These are phyloP conservation scores for Chimonanthus praecox DNA, from an alignment of 164 flowering plant species.

Conservation along the genomic window DNA sequence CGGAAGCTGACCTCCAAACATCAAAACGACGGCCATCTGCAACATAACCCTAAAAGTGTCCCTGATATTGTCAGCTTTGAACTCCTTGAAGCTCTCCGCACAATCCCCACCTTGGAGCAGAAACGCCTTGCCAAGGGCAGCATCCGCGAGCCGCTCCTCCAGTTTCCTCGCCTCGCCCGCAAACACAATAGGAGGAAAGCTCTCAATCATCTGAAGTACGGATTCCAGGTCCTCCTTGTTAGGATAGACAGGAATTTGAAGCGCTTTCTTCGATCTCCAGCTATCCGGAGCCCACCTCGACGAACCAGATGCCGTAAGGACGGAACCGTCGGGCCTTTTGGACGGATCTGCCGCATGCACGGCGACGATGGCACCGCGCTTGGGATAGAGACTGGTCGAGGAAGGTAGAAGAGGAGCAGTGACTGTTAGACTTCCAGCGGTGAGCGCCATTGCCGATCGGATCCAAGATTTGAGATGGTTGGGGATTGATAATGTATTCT, in stretches of 20 bases:
- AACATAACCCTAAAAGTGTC: slow-evolving; percentile 43
- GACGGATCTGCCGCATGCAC: slow-evolving; percentile 9
- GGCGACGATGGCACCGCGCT: not conserved
- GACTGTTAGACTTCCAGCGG: slow-evolving; percentile 11
- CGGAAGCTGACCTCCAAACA: slow-evolving; percentile 48
- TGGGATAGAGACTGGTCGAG: not conserved
- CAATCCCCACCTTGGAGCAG: slow-evolving; percentile 50
- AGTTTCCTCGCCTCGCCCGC: slow-evolving; percentile 50
- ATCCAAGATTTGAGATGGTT: not conserved
- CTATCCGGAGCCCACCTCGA: slow-evolving; percentile 24
- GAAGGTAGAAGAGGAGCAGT: slow-evolving; percentile 6
- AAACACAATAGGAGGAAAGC: slow-evolving; percentile 43
- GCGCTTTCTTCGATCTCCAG: slow-evolving; percentile 24
- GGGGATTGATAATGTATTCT: not conserved
- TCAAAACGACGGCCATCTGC: slow-evolving; percentile 46
- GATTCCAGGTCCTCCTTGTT: slow-evolving; percentile 25
- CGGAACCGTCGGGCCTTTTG: slow-evolving; percentile 1
- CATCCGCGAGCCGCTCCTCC: slow-evolving; percentile 39
- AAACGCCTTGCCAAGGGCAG: slow-evolving; percentile 47
- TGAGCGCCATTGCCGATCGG: slow-evolving; percentile 3
- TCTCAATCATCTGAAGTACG: slow-evolving; percentile 22
- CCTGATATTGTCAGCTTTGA: slow-evolving; percentile 40
- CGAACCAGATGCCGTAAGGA: slow-evolving; percentile 1
- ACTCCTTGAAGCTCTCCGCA: slow-evolving; percentile 52
- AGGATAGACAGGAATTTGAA: slow-evolving; percentile 25